phyloP scores from a whole-genome alignment of 1,284 basidiomycete genomes.

The Tausonia pullulans region DNA sequence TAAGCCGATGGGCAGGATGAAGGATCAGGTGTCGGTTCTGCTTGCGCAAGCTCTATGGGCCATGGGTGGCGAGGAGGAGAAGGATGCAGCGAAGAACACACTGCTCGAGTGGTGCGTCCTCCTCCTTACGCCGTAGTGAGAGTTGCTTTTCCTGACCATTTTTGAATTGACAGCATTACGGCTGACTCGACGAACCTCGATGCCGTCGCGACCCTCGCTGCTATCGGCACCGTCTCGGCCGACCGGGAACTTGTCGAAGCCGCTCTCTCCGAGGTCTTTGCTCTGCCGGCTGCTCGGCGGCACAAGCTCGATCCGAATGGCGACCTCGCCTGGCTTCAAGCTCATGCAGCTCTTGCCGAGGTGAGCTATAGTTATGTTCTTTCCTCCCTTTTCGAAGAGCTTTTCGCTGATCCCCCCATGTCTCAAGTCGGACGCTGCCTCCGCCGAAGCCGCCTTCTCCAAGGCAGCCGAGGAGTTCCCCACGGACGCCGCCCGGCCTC shows the following conservation, averaged over 20 bases:
- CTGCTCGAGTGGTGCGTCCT: conserved; percentile 65
- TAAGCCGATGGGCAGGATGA: conserved; percentile 36
- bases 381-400: not conserved
- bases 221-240: conserved; percentile 68
- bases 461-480: not conserved
- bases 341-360: conserved; percentile 54
- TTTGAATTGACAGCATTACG: conserved; percentile 42
- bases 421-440: conserved; percentile 2
- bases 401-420: not conserved
- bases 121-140: conserved; percentile 6
- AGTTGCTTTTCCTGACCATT: conserved; percentile 12
- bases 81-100: conserved; percentile 64
- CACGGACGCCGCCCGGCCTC: not conserved
- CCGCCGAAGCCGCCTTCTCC: conserved; percentile 31
- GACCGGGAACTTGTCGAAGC: conserved; percentile 78
- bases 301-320: conserved; percentile 51
- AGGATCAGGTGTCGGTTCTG: conserved; percentile 60
- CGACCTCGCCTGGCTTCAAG: conserved; percentile 54
- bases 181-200: conserved; percentile 58
- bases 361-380: conserved; percentile 33
- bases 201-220: conserved; percentile 70
- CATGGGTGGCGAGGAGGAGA: conserved; percentile 58
- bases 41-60: conserved; percentile 74
- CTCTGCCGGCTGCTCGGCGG: conserved; percentile 51
- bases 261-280: conserved; percentile 66